phyloP scores from a whole-genome alignment of 1,284 basidiomycete genomes.

The Trametes pubescens region DNA sequence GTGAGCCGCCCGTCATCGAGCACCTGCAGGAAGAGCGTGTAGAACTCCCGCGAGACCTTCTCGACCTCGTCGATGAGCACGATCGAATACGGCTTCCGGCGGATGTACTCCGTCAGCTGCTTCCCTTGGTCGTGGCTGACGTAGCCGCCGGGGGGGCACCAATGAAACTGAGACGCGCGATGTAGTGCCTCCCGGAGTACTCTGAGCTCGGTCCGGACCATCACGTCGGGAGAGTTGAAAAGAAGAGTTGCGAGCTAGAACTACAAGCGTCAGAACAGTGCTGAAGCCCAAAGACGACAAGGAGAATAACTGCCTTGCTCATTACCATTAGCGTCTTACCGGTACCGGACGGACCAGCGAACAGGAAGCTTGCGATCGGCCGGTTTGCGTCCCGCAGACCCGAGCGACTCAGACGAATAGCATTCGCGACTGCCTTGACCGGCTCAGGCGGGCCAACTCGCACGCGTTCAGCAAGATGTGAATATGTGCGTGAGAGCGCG shows the following conservation, averaged over 20 bases:
- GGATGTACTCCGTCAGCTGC: slow-evolving; percentile 91
- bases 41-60: slow-evolving; percentile 90
- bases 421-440: slow-evolving; percentile 89
- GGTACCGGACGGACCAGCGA: slow-evolving; percentile 91
- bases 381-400: slow-evolving; percentile 85
- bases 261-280: slow-evolving; percentile 30
- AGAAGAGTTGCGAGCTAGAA: slow-evolving; percentile 82
- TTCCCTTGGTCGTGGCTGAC: slow-evolving; percentile 93
- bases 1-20: slow-evolving; percentile 96
- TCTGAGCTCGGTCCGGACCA: slow-evolving; percentile 94
- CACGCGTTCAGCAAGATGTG: no score
- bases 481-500: no score
- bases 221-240: slow-evolving; percentile 90
- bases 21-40: slow-evolving; percentile 93
- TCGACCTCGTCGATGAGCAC: slow-evolving; percentile 89
- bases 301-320: slow-evolving; percentile 80
- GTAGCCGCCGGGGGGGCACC: slow-evolving; percentile 92
- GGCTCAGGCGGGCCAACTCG: slow-evolving; percentile 94
- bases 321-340: slow-evolving; percentile 91
- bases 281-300: not conserved
- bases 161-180: slow-evolving; percentile 88
- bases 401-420: slow-evolving; percentile 90
- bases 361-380: slow-evolving; percentile 93
- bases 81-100: slow-evolving; percentile 87
- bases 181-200: slow-evolving; percentile 94